Base-by-base conservation (phyloP, 495 filamentous ascomycete species). In the Hypoxylon lenormandii region DNA sequence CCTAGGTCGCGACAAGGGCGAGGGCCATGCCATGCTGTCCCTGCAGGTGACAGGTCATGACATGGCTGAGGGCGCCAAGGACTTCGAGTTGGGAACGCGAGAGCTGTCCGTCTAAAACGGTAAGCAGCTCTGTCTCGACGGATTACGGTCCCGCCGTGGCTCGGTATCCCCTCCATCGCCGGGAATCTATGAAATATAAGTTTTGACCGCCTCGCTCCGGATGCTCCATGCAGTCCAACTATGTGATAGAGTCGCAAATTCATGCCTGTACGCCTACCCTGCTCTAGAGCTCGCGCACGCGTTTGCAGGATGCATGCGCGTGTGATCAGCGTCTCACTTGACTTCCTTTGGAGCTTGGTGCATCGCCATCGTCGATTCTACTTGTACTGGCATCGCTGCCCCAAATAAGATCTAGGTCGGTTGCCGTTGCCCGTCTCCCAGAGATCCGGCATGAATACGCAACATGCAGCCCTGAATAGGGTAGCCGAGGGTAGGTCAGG, bases 261-360 rank as follows among this genome's bases (percentile, higher is more conserved):
- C n/a, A 48, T 48, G 16, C 8, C 19, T 48, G 3, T 13, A 48
- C 46, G 46, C 3, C 46, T 48, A 21, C 46, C 46, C 19, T 48
- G 10, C 11, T 28, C 21, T 4, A n/a, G 15, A 28, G 46, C 5
- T 23, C 19, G 46, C 21, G 46, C 22, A 26, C 21, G 21, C 21
- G n/a, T 26, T 26, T 48, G n/a, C 21, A 48, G 19, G 21, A 28
- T 48, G 19, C 22, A 26, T 11, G 11, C 16, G 46, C 22, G 22
- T 48, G 46, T 12, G 46, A 48, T 48, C 46, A 26, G 46, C 46
- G 22, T 48, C 46, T 48, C 22, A 26, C 21, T 15, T 48, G 46
- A 19, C 19, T 23, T 19, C 46, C 46, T 48, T 21, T 26, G 3
- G 19, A 48, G 46, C 21, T 11, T 10, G 22, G 22, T 21, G 16